These are phyloP conservation scores for Leptosphaerulina australis DNA, from an alignment of 2,329 filamentous ascomycete genomes.

Conservation along the genomic window DNA sequence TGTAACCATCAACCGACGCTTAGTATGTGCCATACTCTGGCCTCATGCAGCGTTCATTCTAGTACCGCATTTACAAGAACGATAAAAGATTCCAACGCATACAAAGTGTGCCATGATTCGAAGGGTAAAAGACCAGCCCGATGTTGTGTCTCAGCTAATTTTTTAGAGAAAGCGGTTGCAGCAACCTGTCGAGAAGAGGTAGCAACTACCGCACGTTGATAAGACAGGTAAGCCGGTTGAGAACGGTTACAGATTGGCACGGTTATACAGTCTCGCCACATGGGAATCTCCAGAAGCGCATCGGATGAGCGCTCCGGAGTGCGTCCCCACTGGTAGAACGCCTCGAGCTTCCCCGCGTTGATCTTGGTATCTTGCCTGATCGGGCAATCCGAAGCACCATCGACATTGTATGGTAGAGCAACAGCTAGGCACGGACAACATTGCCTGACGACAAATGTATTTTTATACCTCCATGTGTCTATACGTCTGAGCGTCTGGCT, in stretches of 20 bases:
- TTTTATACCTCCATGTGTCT: neutral
- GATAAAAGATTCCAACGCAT: no score
- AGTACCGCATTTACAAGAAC: no score
- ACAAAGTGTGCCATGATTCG: no score
- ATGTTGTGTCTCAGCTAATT: no score
- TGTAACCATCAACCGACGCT: no score
- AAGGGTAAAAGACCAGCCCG: neutral
- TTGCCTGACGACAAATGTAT: neutral
- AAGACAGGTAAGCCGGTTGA: constrained; percentile 1
- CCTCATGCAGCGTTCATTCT: no score
- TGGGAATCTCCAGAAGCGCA: neutral
- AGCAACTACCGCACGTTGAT: neutral
- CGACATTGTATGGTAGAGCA: neutral
- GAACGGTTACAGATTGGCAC: constrained; percentile 2
- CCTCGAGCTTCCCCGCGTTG: constrained; percentile 11
- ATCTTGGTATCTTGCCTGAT: neutral
- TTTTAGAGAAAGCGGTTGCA: neutral
- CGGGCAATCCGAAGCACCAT: constrained; percentile 2
- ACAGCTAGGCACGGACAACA: constrained; percentile 3
- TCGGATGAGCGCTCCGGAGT: constrained; percentile 2
- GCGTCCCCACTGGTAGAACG: constrained; percentile 4
- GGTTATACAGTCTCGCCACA: constrained; percentile 5
- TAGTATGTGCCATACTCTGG: no score
- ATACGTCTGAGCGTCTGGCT: neutral
- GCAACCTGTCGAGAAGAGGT: neutral